Conservation (phyloP, 257 asterid species). For the Solanum megistacrolobum region DNA sequence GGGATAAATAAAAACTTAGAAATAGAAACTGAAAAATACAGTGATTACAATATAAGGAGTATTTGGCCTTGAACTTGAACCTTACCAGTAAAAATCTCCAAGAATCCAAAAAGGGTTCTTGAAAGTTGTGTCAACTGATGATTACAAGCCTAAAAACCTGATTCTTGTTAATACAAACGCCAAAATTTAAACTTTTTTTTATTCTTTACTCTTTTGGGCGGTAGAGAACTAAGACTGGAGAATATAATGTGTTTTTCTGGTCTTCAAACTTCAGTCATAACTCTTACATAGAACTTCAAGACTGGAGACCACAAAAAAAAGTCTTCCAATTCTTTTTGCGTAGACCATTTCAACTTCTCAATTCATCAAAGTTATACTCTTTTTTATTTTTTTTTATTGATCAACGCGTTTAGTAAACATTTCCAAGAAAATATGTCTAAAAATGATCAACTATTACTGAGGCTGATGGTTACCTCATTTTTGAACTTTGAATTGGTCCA, state of each 20-base stretch:
- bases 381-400: background rate
- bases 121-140: background rate
- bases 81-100: background rate
- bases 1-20: background rate
- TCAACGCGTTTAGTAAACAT: conserved; percentile 11
- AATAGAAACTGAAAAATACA: background rate
- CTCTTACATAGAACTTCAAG: background rate
- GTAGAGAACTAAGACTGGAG: background rate
- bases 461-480: background rate
- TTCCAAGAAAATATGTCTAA: background rate
- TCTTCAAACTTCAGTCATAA: background rate
- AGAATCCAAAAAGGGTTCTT: background rate
- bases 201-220: background rate
- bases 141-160: background rate
- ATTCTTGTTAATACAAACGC: background rate
- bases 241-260: background rate
- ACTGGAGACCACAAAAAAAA: background rate
- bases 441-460: background rate
- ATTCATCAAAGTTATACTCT: background rate
- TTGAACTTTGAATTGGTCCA: conserved; percentile 4
- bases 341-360: background rate
- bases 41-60: background rate
- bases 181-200: background rate
- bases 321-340: background rate
- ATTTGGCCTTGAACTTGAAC: background rate